phyloP scores from a whole-genome alignment of 2,329 filamentous ascomycete species.

The Fusarium sambucinum region DNA sequence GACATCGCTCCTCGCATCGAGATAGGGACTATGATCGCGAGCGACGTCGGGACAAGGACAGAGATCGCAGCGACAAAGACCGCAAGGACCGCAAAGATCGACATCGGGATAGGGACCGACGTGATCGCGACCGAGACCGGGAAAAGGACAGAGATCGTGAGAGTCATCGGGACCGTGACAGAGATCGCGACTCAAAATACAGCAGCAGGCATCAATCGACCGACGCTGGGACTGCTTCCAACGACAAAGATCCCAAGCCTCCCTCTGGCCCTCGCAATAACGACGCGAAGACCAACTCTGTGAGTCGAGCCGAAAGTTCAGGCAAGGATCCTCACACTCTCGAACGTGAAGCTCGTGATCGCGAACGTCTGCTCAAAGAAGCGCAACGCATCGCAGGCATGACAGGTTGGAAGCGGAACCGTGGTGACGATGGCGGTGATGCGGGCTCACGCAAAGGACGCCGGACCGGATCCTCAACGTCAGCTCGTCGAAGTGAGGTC shows the following conservation, averaged over 20 bases:
- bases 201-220: slow-evolving; percentile 53
- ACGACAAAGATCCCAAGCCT: slow-evolving; percentile 57
- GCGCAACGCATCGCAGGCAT: slow-evolving; percentile 73
- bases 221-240: slow-evolving; percentile 47
- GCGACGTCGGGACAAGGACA: slow-evolving; percentile 55
- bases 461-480: slow-evolving; percentile 51
- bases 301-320: slow-evolving; percentile 45
- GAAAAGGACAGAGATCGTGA: slow-evolving; percentile 53
- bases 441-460: slow-evolving; percentile 56
- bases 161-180: slow-evolving; percentile 49
- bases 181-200: slow-evolving; percentile 50
- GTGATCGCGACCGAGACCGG: slow-evolving; percentile 51
- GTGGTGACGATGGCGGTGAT: slow-evolving; percentile 58
- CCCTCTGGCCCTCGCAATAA: slow-evolving; percentile 56
- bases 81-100: slow-evolving; percentile 57
- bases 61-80: slow-evolving; percentile 54
- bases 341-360: slow-evolving; percentile 75
- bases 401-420: slow-evolving; percentile 62
- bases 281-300: slow-evolving; percentile 56
- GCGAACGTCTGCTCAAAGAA: slow-evolving; percentile 76
- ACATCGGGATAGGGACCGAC: slow-evolving; percentile 54
- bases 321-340: slow-evolving; percentile 68
- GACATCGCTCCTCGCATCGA: slow-evolving; percentile 39
- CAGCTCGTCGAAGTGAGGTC: slow-evolving; percentile 60
- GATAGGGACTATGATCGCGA: slow-evolving; percentile 59